Conservation (phyloP, 495 filamentous ascomycete species). For the Hypoxylon lienhwacheense region DNA sequence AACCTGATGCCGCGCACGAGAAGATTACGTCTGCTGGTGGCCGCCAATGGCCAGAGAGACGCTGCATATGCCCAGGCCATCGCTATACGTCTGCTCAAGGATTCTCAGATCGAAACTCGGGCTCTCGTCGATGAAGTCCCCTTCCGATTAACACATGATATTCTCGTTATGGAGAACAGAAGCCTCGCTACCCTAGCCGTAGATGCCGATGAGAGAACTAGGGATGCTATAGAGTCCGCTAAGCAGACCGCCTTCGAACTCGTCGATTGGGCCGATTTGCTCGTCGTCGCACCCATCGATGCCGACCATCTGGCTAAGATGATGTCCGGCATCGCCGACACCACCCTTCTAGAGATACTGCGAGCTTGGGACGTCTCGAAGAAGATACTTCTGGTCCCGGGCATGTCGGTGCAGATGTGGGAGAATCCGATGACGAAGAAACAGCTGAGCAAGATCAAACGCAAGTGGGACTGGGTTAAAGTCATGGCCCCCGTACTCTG, state of each 20-base stretch:
- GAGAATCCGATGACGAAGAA: slow-evolving; percentile 81
- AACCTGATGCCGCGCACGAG: slow-evolving; percentile 47
- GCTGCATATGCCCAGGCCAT: slow-evolving; percentile 56
- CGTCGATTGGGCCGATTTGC: slow-evolving; percentile 83
- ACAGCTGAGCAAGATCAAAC: slow-evolving; percentile 75
- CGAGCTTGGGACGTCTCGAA: slow-evolving; percentile 83
- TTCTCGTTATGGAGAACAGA: slow-evolving; percentile 52
- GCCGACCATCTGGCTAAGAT: slow-evolving; percentile 79
- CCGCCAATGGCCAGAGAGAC: slow-evolving; percentile 55
- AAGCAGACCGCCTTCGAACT: slow-evolving; percentile 65
- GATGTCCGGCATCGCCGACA: slow-evolving; percentile 76
- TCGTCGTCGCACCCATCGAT: slow-evolving; percentile 81
- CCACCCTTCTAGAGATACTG: slow-evolving; percentile 70
- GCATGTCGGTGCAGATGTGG: slow-evolving; percentile 83
- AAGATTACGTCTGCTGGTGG: slow-evolving; percentile 54
- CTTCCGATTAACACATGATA: slow-evolving; percentile 54
- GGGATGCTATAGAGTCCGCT: slow-evolving; percentile 48
- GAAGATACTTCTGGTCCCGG: slow-evolving; percentile 77
- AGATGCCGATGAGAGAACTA: slow-evolving; percentile 36
- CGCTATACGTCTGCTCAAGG: slow-evolving; percentile 58
- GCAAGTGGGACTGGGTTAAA: slow-evolving; percentile 80
- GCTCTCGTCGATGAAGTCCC: slow-evolving; percentile 58
- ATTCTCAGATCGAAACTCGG: slow-evolving; percentile 55
- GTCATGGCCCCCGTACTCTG: slow-evolving; percentile 72
- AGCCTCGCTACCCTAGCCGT: slow-evolving; percentile 36